phyloP scores from a whole-genome alignment of 1,284 basidiomycete species.

The Austroboletus niveus region DNA sequence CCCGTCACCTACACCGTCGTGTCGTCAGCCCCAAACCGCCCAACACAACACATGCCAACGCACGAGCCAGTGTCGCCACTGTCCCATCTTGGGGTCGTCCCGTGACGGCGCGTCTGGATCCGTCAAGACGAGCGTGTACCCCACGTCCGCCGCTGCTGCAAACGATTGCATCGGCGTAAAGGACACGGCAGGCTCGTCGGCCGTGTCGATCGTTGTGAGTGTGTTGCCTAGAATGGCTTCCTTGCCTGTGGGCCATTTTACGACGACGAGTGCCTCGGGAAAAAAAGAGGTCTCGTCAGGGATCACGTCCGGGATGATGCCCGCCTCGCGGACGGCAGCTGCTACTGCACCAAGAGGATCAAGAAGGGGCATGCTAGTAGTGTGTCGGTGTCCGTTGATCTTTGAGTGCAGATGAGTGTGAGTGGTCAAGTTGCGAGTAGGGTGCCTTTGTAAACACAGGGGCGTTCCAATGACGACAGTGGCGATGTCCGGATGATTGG shows the following conservation, averaged over 20 bases:
- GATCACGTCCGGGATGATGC: constrained; percentile 59
- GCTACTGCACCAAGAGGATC: constrained; percentile 44
- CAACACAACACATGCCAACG: constrained; percentile 20
- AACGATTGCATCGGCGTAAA: constrained; percentile 46
- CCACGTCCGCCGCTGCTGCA: constrained; percentile 38
- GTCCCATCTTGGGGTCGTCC: constrained; percentile 49
- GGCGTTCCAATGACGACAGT: constrained; percentile 12
- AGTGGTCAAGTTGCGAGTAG: not conserved
- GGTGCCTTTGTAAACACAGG: constrained; percentile 10
- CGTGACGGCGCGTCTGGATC: constrained; percentile 67
- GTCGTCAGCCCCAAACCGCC: not conserved
- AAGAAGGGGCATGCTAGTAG: constrained; percentile 19
- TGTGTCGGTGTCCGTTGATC: not conserved
- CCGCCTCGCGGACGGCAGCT: constrained; percentile 38
- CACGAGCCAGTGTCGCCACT: constrained; percentile 70
- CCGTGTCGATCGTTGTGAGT: constrained; percentile 45
- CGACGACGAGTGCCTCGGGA: constrained; percentile 52
- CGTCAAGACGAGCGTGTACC: constrained; percentile 65
- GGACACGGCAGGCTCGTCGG: constrained; percentile 51
- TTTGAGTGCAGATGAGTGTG: not conserved
- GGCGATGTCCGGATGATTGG: not conserved
- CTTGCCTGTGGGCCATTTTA: constrained; percentile 49
- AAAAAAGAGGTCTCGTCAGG: constrained; percentile 40
- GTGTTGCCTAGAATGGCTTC: constrained; percentile 52
- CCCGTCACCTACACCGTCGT: constrained; percentile 48